Percentiles rank a stretch among this genome's conserved stretches.
phyloP scores from a whole-genome alignment of 2,329 filamentous ascomycete genomes.

The Herpotrichia juniperi region DNA sequence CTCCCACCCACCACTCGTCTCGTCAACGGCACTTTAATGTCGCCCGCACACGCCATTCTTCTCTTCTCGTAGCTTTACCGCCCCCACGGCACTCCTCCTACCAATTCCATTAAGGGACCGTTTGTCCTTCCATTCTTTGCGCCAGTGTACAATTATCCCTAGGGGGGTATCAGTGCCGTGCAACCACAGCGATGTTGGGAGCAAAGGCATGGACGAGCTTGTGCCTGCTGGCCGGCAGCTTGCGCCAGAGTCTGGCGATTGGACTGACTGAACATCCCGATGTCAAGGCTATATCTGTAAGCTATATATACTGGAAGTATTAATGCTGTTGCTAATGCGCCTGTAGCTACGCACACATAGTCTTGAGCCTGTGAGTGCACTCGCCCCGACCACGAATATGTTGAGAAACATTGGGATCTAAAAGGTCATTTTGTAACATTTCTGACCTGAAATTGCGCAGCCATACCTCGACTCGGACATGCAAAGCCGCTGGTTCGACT shows the following conservation, averaged over 20 bases:
- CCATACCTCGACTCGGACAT: constrained; percentile 98
- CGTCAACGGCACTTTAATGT: constrained; percentile 27
- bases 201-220: constrained; percentile 42
- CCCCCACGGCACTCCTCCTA: constrained; percentile 12
- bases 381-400: background rate
- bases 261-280: constrained; percentile 50
- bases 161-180: constrained; percentile 6
- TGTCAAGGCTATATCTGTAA: constrained; percentile 70
- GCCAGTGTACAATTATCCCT: background rate
- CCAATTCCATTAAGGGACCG: constrained; percentile 31
- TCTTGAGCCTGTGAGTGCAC: constrained; percentile 71
- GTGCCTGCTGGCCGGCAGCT: constrained; percentile 46
- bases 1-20: constrained; percentile 19
- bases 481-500: constrained; percentile 99
- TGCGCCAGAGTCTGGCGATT: constrained; percentile 34
- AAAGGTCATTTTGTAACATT: background rate
- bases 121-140: constrained; percentile 35
- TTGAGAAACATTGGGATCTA: background rate
- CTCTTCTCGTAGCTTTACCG: constrained; percentile 28
- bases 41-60: constrained; percentile 29
- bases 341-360: constrained; percentile 83
- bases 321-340: constrained; percentile 24
- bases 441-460: constrained; percentile 53
- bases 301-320: constrained; percentile 36
- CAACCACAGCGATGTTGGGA: constrained; percentile 37